A percentile compares a stretch with the other conserved stretches of the same genome.
Conservation (phyloP, 2,329 filamentous ascomycete species). For the Thyridium curvatum region DNA sequence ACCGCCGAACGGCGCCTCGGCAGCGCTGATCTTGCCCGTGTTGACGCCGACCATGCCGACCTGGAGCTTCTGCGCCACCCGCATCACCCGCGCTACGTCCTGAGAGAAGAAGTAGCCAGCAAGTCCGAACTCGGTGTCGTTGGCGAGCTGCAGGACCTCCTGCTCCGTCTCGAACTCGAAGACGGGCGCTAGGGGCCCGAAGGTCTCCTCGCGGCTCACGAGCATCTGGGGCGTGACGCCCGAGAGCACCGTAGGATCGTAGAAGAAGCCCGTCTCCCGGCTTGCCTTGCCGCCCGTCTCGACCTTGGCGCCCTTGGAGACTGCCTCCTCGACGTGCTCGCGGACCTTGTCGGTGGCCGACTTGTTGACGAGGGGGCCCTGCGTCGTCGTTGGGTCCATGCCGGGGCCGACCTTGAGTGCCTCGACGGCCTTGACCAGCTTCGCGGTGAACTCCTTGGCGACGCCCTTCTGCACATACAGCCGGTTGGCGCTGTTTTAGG, state of each 20-base stretch:
- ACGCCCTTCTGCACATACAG: conserved; percentile 14
- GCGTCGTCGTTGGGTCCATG: conserved; percentile 6
- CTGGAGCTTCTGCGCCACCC: conserved; percentile 43
- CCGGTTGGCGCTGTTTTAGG: conserved; percentile 16
- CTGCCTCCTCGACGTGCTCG: conserved; percentile 11
- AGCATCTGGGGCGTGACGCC: conserved; percentile 24
- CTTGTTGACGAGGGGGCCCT: conserved; percentile 12
- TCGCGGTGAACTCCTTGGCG: conserved; percentile 10
- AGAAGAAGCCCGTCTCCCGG: conserved; percentile 56
- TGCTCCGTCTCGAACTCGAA: conserved; percentile 20
- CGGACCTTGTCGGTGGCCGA: conserved; percentile 11
- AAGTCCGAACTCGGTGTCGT: conserved; percentile 25
- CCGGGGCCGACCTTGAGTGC: conserved; percentile 7
- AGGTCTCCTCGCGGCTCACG: conserved; percentile 11
- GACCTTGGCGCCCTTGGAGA: conserved; percentile 11
- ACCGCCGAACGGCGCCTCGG: conserved; percentile 26
- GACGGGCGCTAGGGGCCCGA: conserved; percentile 12
- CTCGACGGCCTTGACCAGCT: conserved; percentile 9
- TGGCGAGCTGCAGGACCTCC: conserved; percentile 25
- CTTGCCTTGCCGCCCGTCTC: conserved; percentile 44
- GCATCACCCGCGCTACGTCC: conserved; percentile 20
- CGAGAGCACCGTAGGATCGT: conserved; percentile 63
- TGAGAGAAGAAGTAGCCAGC: conserved; percentile 18
- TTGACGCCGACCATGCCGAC: conserved; percentile 63
- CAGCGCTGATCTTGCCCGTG: conserved; percentile 37